phyloP scores from a whole-genome alignment of 2,329 filamentous ascomycete species.

The Aspergillus caelatus region DNA sequence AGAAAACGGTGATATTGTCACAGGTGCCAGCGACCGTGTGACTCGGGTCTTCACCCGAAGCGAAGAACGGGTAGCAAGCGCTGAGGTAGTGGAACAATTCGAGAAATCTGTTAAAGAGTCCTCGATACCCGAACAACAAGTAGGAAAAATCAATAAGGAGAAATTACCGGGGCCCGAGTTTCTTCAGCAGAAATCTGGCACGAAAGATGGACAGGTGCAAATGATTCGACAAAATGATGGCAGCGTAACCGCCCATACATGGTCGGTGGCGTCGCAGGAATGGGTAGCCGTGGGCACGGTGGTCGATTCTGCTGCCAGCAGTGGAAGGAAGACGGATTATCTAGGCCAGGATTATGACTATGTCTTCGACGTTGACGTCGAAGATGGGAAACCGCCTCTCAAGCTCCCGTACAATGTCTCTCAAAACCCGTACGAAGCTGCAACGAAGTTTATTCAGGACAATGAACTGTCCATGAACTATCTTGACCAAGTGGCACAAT shows the following conservation, averaged over 20 bases:
- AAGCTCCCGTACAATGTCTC: constrained; percentile 94
- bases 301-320: constrained; percentile 83
- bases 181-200: constrained; percentile 76
- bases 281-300: constrained; percentile 95
- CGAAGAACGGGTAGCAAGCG: constrained; percentile 68
- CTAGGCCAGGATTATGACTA: constrained; percentile 90
- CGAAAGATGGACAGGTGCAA: constrained; percentile 94
- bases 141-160: constrained; percentile 86
- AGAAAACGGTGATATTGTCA: constrained; percentile 88
- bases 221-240: constrained; percentile 85
- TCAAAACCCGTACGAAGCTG: constrained; percentile 89
- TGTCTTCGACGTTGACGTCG: constrained; percentile 95
- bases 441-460: constrained; percentile 85
- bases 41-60: constrained; percentile 82
- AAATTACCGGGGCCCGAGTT: constrained; percentile 88
- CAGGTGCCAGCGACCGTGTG: constrained; percentile 85
- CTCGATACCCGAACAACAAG: constrained; percentile 82
- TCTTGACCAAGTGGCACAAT: constrained; percentile 88
- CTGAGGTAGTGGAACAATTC: constrained; percentile 71
- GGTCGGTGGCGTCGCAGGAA: constrained; percentile 71
- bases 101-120: constrained; percentile 80
- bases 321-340: constrained; percentile 74
- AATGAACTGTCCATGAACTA: constrained; percentile 88
- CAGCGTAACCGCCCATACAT: constrained; percentile 82
- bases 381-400: constrained; percentile 87